Base-by-base conservation (phyloP, 208 protist species). In the Tritrichomonas foetus region DNA sequence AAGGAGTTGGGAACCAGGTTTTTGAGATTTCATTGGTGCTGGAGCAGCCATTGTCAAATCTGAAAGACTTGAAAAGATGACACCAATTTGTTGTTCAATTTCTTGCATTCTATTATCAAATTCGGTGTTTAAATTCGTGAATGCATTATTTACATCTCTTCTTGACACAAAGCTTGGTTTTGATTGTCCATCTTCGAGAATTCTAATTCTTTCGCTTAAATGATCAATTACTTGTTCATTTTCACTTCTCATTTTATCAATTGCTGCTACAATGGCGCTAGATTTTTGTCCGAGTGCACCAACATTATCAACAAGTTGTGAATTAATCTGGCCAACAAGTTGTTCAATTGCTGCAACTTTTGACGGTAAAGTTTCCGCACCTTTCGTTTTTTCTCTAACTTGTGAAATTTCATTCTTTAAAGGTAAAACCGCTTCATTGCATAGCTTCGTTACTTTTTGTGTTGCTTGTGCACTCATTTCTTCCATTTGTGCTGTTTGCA, bases 21-120 rank as follows among this genome's bases (percentile, higher is more conserved):
- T 36, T 78, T n/a, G 14, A 16, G 20, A 1, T 14, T 36, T 11
- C 20, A 47, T 36, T 47, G 69, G 69, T 27, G 69, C 69, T 44
- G 69, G 69, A 11, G 33, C 44, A 39, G 22, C 44, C 69, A 78
- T 78, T 27, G 69, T 78, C 22, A 78, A 20, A 3, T 78, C 69
- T 20, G 69, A 36, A 5, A 78, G 33, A 14, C 44, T 14, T 20
- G 33, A 47, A 36, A 78, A 78, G 11, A 78, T 78, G 1, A 78
- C 20, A 16, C 69, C 69, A 78, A 84, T 84, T 53, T 84, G 74
- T 84, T 53, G 36, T 53, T 84, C 74, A n/a, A 84, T 53, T 33
- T 84, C 36, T 44, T 84, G 36, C 44, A 84, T 53, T 53, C 44
- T 49, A 47, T 44, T 44, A 53, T 84, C 74, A n/a, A 49, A 84